Conservation (phyloP, 192 early-diverging fungal species). For the Linnemannia schmuckeri region DNA sequence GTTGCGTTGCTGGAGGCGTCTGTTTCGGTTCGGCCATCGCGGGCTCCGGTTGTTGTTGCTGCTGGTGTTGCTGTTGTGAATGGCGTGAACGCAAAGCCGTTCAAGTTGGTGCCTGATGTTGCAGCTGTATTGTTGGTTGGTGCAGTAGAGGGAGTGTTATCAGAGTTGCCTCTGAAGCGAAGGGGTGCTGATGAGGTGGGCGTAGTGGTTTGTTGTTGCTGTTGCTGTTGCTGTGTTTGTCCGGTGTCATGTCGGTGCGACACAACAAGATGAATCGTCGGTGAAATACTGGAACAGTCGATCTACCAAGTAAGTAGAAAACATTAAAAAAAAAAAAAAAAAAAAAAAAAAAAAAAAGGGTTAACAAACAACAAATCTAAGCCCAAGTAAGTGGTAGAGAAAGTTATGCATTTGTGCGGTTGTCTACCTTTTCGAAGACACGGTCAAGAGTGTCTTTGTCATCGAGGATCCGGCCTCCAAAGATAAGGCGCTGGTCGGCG, state of each 20-base stretch:
- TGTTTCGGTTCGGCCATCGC: slow-evolving; percentile 13
- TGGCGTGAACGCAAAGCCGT: not conserved
- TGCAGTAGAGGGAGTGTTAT: not conserved
- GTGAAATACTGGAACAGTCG: slow-evolving; percentile 29
- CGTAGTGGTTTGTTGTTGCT: not conserved
- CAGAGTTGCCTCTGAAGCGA: slow-evolving; percentile 15
- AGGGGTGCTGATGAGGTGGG: slow-evolving; percentile 23
- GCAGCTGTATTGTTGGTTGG: not conserved
- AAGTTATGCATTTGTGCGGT: not conserved
- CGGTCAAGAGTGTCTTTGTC: slow-evolving; percentile 36
- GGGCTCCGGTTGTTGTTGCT: not conserved
- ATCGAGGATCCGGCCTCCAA: slow-evolving; percentile 40
- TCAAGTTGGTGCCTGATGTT: not conserved
- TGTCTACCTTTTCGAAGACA: slow-evolving; percentile 47
- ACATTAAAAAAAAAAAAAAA: not conserved
- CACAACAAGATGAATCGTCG: slow-evolving; percentile 42
- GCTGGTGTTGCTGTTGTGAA: not conserved
- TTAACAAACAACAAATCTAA: not conserved
- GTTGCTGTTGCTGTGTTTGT: slow-evolving; percentile 1
- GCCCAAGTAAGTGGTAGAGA: not conserved
- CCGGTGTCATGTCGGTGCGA: slow-evolving; percentile 14
- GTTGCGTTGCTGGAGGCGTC: not conserved
- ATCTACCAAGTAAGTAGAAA: slow-evolving; percentile 11
- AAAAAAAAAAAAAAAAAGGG: not conserved
- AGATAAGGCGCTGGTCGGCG: slow-evolving; percentile 45